Conservation (phyloP, 2,329 filamentous ascomycete genomes). For the Xylaria sp. region DNA sequence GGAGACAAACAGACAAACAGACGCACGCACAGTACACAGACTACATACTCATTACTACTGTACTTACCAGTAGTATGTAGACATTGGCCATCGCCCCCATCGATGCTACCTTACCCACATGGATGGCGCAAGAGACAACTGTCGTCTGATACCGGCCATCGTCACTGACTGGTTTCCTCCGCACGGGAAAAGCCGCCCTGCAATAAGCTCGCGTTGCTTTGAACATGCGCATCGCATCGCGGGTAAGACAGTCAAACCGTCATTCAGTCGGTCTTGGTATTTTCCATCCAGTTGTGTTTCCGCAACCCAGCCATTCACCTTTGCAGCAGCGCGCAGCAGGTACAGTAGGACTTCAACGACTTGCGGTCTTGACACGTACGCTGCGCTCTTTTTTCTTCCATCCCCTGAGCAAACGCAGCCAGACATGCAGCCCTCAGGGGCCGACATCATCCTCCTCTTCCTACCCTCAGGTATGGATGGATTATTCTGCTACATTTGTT, state of each 20-base stretch:
- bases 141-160: constrained; percentile 28
- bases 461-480: neutral
- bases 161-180: constrained; percentile 9
- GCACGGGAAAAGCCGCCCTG: constrained; percentile 26
- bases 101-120: constrained; percentile 37
- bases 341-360: neutral
- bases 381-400: neutral
- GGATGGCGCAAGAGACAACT: constrained; percentile 17
- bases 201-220: constrained; percentile 20
- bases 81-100: neutral
- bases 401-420: neutral
- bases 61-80: constrained; percentile 18
- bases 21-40: too few species aligned
- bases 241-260: neutral
- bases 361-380: constrained; percentile 1
- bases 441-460: constrained; percentile 10
- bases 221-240: constrained; percentile 13
- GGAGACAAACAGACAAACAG: too few species aligned
- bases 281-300: neutral
- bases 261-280: neutral
- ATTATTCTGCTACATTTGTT: neutral
- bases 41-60: neutral
- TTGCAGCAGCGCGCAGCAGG: neutral
- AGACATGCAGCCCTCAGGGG: constrained; percentile 10
- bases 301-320: constrained; percentile 9